phyloP scores from a whole-genome alignment of 192 early-diverging fungal species.

The Irineochytrium annulatum region DNA sequence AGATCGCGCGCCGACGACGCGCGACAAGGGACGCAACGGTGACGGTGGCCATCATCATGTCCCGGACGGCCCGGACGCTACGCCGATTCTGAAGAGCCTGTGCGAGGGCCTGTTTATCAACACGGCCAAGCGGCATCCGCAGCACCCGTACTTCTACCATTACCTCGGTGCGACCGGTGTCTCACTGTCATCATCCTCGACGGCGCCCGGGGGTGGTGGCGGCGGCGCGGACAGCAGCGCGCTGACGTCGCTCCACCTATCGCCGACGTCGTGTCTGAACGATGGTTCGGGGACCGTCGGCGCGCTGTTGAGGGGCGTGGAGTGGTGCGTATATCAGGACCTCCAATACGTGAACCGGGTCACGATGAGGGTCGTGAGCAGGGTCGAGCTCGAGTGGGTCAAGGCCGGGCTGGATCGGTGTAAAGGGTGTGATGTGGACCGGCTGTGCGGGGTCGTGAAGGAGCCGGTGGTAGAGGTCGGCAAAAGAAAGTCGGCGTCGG shows the following conservation, averaged over 20 bases:
- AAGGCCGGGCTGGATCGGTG: slow-evolving; percentile 33
- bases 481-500: no score
- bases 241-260: slow-evolving; percentile 33
- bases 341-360: slow-evolving; percentile 47
- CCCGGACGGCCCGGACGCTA: slow-evolving; percentile 18
- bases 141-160: slow-evolving; percentile 37
- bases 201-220: background rate
- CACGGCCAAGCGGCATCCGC: slow-evolving; percentile 49
- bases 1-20: slow-evolving; percentile 1
- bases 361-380: slow-evolving; percentile 40
- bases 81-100: slow-evolving; percentile 40
- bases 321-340: slow-evolving; percentile 54
- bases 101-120: slow-evolving; percentile 51
- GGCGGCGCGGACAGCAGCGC: slow-evolving; percentile 5
- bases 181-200: background rate
- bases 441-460: slow-evolving; percentile 12
- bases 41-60: slow-evolving; percentile 2
- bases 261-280: slow-evolving; percentile 33
- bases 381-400: slow-evolving; percentile 44
- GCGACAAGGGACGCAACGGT: background rate
- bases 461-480: no score
- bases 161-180: slow-evolving; percentile 28
- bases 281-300: background rate
- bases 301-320: slow-evolving; percentile 7
- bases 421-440: slow-evolving; percentile 23